Percentiles rank a stretch among this genome's conserved stretches.
These are phyloP conservation scores for Trypanosoma lewisi DNA, from an alignment of 208 protist genomes.

Conservation along the genomic window DNA sequence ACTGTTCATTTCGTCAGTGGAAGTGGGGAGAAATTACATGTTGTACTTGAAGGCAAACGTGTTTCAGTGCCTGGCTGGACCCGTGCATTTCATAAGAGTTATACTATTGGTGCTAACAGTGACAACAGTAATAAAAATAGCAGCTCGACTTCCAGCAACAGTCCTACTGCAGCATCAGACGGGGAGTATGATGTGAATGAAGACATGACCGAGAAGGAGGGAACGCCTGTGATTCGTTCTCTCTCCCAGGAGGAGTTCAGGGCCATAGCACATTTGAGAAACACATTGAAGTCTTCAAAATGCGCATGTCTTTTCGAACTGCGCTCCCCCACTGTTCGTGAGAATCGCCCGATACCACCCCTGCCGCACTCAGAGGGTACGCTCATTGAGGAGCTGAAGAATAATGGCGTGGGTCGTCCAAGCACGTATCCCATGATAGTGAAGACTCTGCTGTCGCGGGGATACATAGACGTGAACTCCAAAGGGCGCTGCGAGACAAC, in stretches of 20 bases:
- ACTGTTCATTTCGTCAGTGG: conserved; percentile 45
- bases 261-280: conserved; percentile 51
- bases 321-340: conserved; percentile 38
- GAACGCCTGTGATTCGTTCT: conserved; percentile 35
- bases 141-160: conserved; percentile 14
- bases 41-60: conserved; percentile 77
- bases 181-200: conserved; percentile 47
- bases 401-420: conserved; percentile 83
- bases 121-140: background rate
- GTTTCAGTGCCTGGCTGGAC: conserved; percentile 72
- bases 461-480: conserved; percentile 78
- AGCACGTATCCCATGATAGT: conserved; percentile 92
- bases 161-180: conserved; percentile 22
- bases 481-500: conserved; percentile 84
- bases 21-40: conserved; percentile 42
- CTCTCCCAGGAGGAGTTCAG: conserved; percentile 81
- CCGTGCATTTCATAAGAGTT: conserved; percentile 52
- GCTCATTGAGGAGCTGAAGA: conserved; percentile 87
- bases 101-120: conserved; percentile 1
- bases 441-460: conserved; percentile 79
- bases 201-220: conserved; percentile 59
- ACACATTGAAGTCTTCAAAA: conserved; percentile 13
- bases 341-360: conserved; percentile 60
- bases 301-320: conserved; percentile 28
- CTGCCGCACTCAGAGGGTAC: conserved; percentile 79